Evolutionary conservation across 495 filamentous ascomycete species (phyloP).

Genomic region (Penicillium alfredii): DNA sequence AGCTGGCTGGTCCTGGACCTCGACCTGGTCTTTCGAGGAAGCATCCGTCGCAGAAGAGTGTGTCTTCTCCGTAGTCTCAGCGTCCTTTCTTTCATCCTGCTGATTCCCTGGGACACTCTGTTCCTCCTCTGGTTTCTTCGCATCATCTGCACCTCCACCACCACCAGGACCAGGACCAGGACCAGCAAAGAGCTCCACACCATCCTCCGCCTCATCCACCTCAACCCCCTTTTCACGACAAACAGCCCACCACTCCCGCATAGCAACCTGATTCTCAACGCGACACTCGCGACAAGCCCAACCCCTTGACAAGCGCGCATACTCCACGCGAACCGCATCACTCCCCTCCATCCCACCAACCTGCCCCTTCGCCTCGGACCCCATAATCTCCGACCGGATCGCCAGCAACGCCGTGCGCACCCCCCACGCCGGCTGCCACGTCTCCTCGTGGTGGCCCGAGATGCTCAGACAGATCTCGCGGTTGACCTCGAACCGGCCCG

Average conservation of each 20-base stretch:
- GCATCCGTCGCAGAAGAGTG: no score
- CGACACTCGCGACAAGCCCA: constrained; percentile 63
- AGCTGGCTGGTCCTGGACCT: not conserved
- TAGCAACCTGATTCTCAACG: constrained; percentile 63
- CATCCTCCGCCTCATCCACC: constrained; percentile 41
- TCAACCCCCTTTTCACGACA: constrained; percentile 48
- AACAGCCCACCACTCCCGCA: constrained; percentile 57
- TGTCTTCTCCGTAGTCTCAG: not conserved
- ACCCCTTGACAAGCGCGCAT: constrained; percentile 54
- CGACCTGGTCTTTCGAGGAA: not conserved
- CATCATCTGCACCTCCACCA: constrained; percentile 38
- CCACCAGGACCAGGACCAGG: no score
- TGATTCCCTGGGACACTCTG: not conserved
- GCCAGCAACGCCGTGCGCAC: constrained; percentile 58
- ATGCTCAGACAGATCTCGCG: constrained; percentile 95
- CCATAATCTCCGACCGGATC: constrained; percentile 47
- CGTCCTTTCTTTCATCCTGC: not conserved
- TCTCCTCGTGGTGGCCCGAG: constrained; percentile 92
- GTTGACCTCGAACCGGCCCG: constrained; percentile 91
- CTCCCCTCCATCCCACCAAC: constrained; percentile 78
- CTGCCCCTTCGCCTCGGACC: constrained; percentile 57
- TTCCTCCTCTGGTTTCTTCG: constrained; percentile 28
- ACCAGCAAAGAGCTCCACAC: no score
- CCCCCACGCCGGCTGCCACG: constrained; percentile 97
- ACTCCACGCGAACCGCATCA: constrained; percentile 53